These are phyloP conservation scores for Candida labiduridarum DNA, from an alignment of 1,139 yeast species.

Conservation along the genomic window DNA sequence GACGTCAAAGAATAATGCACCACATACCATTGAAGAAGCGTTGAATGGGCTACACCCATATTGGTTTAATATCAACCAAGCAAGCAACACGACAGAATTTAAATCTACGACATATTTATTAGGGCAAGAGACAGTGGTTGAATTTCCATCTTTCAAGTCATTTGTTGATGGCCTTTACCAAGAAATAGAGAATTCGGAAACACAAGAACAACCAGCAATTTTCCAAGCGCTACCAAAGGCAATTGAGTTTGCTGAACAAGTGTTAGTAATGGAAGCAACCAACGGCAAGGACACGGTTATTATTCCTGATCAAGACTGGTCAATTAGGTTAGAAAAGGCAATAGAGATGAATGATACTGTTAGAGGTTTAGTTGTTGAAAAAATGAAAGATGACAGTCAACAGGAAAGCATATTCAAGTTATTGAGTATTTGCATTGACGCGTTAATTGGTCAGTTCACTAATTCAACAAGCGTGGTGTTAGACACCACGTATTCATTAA, in stretches of 20 bases:
- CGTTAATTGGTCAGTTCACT: slow-evolving; percentile 28
- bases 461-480: slow-evolving; percentile 17
- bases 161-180: slow-evolving; percentile 31
- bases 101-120: slow-evolving; percentile 48
- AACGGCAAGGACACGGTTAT: slow-evolving; percentile 55
- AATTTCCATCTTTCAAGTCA: slow-evolving; percentile 47
- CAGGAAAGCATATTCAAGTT: slow-evolving; percentile 19
- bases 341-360: slow-evolving; percentile 62
- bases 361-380: slow-evolving; percentile 33
- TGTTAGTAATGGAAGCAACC: slow-evolving; percentile 67
- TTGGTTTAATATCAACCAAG: slow-evolving; percentile 54
- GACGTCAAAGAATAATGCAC: slow-evolving; percentile 54
- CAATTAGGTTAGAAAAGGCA: slow-evolving; percentile 69
- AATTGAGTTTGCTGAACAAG: slow-evolving; percentile 51
- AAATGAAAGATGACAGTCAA: slow-evolving; percentile 22
- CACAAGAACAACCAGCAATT: slow-evolving; percentile 23
- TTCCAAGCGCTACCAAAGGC: slow-evolving; percentile 40
- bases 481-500: slow-evolving; percentile 28
- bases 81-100: slow-evolving; percentile 43
- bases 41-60: slow-evolving; percentile 82
- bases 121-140: slow-evolving; percentile 33
- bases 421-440: slow-evolving; percentile 29
- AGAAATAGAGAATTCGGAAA: slow-evolving; percentile 25
- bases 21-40: slow-evolving; percentile 82
- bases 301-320: slow-evolving; percentile 77